Evolutionary conservation across 306 rosid species (phyloP).

Genomic region (Bauhinia variegata): DNA sequence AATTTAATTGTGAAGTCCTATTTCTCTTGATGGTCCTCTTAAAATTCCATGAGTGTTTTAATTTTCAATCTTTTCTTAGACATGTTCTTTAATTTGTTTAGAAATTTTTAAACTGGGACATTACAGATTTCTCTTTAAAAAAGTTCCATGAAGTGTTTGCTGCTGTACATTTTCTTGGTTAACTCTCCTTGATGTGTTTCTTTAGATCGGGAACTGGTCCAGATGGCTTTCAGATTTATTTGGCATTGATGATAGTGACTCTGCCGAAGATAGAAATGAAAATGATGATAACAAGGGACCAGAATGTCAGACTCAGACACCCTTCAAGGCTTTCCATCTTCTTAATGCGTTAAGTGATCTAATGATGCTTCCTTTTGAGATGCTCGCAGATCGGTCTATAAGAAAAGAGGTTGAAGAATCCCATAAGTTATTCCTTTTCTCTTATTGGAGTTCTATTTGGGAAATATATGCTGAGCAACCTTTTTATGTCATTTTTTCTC

Average conservation of each 20-base stretch:
- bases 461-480: background rate
- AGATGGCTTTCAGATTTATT: conserved; percentile 84
- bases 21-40: background rate
- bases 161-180: conserved; percentile 24
- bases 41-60: conserved; percentile 6
- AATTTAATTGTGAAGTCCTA: conserved; percentile 1
- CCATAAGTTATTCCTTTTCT: background rate
- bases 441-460: too few species aligned
- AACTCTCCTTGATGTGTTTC: conserved; percentile 27
- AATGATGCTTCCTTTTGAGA: conserved; percentile 86
- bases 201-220: conserved; percentile 90
- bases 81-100: too few species aligned
- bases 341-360: conserved; percentile 83
- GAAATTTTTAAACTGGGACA: background rate
- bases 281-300: conserved; percentile 37
- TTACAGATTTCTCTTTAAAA: background rate
- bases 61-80: background rate
- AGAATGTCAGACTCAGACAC: conserved; percentile 45
- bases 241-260: conserved; percentile 72
- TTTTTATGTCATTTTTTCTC: conserved; percentile 1
- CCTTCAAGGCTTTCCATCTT: conserved; percentile 78
- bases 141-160: conserved; percentile 29
- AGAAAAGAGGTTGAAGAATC: conserved; percentile 74
- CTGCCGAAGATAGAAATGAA: conserved; percentile 49
- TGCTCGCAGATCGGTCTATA: conserved; percentile 67